Percentiles rank a stretch among this genome's conserved stretches.
These are phyloP conservation scores for Protomyces lactucae-debilis DNA, from an alignment of 1,139 yeast species.

Conservation along the genomic window DNA sequence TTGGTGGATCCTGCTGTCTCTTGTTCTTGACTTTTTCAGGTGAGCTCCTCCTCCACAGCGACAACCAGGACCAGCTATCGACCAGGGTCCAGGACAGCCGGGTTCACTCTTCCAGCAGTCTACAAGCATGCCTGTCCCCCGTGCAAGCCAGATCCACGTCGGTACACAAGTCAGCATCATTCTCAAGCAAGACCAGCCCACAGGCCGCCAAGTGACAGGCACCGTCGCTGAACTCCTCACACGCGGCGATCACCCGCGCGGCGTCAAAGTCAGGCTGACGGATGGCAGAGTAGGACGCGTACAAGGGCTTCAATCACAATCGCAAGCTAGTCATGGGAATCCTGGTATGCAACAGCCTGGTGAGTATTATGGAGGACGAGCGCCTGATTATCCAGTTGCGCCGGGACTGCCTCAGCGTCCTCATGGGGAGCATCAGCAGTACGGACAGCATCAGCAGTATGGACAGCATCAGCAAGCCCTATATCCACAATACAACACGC, in stretches of 20 bases:
- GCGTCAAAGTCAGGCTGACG: constrained; percentile 14
- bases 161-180: constrained; percentile 16
- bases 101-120: neutral
- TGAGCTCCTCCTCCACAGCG: neutral
- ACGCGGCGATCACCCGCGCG: constrained; percentile 21
- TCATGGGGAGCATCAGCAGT: neutral
- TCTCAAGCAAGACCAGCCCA: constrained; percentile 12
- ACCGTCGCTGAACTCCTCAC: constrained; percentile 11
- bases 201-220: constrained; percentile 17
- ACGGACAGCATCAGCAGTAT: neutral
- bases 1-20: neutral
- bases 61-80: too few species aligned
- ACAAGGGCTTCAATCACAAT: neutral
- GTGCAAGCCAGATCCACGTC: neutral
- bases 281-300: constrained; percentile 25
- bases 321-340: neutral
- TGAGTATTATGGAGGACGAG: neutral
- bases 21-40: neutral
- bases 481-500: neutral
- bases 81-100: too few species aligned
- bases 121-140: neutral
- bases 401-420: neutral
- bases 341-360: neutral
- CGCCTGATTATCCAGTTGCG: neutral
- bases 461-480: constrained; percentile 1